Percentiles rank a stretch among this genome's conserved stretches.
Evolutionary conservation across 169 alveolate species (phyloP).

Genomic region (Condylostoma magnum): DNA sequence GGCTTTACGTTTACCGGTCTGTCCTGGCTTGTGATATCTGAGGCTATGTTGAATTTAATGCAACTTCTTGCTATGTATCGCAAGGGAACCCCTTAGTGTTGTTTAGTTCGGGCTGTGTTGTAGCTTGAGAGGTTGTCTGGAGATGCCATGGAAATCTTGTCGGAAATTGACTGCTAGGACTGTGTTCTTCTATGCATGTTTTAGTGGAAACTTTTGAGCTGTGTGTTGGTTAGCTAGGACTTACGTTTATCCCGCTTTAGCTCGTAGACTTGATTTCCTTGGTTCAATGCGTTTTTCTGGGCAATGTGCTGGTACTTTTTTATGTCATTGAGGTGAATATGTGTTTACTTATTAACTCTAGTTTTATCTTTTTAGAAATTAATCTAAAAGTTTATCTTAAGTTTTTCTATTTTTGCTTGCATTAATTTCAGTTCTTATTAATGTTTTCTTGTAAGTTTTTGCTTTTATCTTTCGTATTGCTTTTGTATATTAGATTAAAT

Average conservation of each 20-base stretch:
- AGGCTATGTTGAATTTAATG: no score
- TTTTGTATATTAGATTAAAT: constrained; percentile 36
- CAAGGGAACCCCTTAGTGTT: no score
- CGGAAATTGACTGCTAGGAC: no score
- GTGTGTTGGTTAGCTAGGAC: constrained; percentile 36
- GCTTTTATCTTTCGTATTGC: constrained; percentile 34
- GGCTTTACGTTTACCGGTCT: no score
- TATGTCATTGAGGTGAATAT: constrained; percentile 44
- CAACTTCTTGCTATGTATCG: no score
- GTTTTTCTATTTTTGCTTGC: constrained; percentile 41
- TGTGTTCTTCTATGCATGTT: no score
- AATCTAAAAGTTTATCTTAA: constrained; percentile 34
- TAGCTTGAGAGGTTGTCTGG: no score
- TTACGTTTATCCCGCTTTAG: constrained; percentile 35
- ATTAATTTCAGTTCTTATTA: constrained; percentile 32
- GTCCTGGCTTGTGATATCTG: no score
- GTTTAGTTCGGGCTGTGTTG: no score
- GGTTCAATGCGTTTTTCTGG: constrained; percentile 30
- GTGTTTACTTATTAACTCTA: constrained; percentile 34
- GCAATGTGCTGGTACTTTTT: constrained; percentile 39
- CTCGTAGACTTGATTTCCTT: constrained; percentile 44
- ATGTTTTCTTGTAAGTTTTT: constrained; percentile 34
- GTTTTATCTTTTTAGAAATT: constrained; percentile 36
- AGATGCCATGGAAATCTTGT: no score
- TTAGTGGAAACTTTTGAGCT: no score